Conservation (phyloP, 495 filamentous ascomycete species). For the Venustampulla echinocandica region DNA sequence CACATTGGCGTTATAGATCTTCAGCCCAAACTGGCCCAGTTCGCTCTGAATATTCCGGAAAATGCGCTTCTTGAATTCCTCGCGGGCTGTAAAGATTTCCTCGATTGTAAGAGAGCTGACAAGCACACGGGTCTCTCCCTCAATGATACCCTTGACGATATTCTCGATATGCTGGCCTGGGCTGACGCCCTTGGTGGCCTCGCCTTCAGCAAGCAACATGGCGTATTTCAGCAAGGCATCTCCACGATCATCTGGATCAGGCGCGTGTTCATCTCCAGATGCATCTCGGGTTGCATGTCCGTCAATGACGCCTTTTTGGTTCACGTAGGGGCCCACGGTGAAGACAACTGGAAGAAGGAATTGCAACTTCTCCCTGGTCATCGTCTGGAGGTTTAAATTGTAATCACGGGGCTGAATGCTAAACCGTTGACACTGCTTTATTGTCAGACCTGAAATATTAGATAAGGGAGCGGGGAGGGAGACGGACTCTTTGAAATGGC, state of each 20-base stretch:
- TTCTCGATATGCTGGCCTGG: slow-evolving; percentile 56
- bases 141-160: slow-evolving; percentile 83
- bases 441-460: not conserved
- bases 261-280: slow-evolving; percentile 24
- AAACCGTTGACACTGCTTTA: slow-evolving; percentile 32
- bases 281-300: slow-evolving; percentile 3
- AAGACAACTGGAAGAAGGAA: slow-evolving; percentile 75
- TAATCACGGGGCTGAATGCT: slow-evolving; percentile 71
- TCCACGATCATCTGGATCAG: slow-evolving; percentile 23
- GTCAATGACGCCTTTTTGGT: slow-evolving; percentile 35
- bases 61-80: slow-evolving; percentile 69
- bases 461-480: too few species aligned
- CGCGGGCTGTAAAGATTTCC: slow-evolving; percentile 69
- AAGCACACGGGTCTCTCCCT: slow-evolving; percentile 72
- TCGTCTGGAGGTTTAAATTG: slow-evolving; percentile 65
- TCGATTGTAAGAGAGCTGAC: slow-evolving; percentile 66
- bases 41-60: slow-evolving; percentile 71
- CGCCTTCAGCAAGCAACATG: slow-evolving; percentile 57
- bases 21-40: slow-evolving; percentile 62
- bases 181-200: slow-evolving; percentile 20
- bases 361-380: slow-evolving; percentile 77
- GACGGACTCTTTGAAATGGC: slow-evolving; percentile 49
- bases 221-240: slow-evolving; percentile 67
- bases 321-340: slow-evolving; percentile 69
- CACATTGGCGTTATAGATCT: slow-evolving; percentile 70